These are phyloP conservation scores for Tripidium arundinaceum DNA, from an alignment of 202 grass and related monocot genomes.

Conservation along the genomic window DNA sequence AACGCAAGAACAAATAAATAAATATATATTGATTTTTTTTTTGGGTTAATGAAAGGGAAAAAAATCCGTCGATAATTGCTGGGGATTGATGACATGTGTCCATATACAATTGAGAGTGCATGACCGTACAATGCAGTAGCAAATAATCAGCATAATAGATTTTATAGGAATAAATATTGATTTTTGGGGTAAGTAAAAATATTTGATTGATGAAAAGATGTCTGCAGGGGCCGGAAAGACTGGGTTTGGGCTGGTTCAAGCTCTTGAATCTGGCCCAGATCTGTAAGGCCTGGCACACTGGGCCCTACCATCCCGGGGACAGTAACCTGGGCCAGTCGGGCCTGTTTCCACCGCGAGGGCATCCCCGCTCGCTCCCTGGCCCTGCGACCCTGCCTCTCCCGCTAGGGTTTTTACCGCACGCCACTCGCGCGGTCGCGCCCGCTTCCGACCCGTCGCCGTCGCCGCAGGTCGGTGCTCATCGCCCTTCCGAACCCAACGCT, in stretches of 20 bases:
- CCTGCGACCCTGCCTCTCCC: background rate
- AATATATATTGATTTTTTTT: too few species aligned
- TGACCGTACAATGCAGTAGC: background rate
- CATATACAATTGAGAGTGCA: too few species aligned
- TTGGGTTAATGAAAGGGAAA: too few species aligned
- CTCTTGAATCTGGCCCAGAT: background rate
- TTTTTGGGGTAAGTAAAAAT: too few species aligned
- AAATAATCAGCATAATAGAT: too few species aligned
- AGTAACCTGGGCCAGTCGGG: background rate
- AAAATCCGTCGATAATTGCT: too few species aligned
- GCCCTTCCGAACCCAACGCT: background rate
- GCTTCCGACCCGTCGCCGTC: background rate
- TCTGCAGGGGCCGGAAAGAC: too few species aligned
- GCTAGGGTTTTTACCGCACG: constrained; percentile 37
- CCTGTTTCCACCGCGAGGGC: background rate
- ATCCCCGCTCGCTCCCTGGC: too few species aligned
- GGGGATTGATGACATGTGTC: too few species aligned
- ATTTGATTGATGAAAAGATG: background rate
- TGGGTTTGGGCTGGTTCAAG: background rate
- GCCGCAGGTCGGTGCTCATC: constrained; percentile 1
- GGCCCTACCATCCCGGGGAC: background rate
- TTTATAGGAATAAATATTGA: too few species aligned
- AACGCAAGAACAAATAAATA: background rate
- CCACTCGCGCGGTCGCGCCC: background rate
- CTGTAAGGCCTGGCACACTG: background rate